Conservation (phyloP, 2,329 filamentous ascomycete species). For the Esteya vermicola region DNA sequence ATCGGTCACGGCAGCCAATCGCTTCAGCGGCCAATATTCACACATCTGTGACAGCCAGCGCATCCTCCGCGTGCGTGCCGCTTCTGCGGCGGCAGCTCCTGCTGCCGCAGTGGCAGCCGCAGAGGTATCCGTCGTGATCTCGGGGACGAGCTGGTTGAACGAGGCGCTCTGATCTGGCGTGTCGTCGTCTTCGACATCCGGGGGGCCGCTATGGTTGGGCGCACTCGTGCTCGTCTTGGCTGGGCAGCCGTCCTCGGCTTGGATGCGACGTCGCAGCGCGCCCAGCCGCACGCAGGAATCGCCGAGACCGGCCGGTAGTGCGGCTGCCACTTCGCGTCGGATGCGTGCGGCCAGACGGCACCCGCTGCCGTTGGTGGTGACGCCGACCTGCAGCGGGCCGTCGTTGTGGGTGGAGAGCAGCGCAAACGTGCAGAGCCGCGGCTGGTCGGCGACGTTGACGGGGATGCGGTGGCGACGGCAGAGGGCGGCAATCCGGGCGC, state of each 20-base stretch:
- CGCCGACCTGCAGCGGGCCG: constrained; percentile 83
- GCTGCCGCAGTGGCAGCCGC: too few species aligned
- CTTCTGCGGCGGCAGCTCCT: constrained; percentile 59
- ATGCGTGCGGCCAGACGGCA: constrained; percentile 89
- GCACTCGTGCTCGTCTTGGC: too few species aligned
- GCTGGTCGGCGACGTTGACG: constrained; percentile 82
- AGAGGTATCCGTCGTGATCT: too few species aligned
- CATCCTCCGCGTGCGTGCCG: constrained; percentile 66
- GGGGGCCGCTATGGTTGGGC: not conserved
- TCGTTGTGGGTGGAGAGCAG: constrained; percentile 80
- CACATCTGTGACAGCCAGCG: constrained; percentile 93
- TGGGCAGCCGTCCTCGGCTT: constrained; percentile 22
- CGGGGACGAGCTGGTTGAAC: constrained; percentile 72
- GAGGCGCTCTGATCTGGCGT: constrained; percentile 60
- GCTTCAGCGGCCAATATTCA: constrained; percentile 91
- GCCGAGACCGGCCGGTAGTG: constrained; percentile 63
- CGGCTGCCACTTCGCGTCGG: constrained; percentile 71
- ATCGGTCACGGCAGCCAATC: constrained; percentile 67
- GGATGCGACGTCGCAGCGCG: constrained; percentile 51
- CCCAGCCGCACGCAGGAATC: constrained; percentile 65
- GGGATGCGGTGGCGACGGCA: constrained; percentile 75
- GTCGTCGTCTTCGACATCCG: constrained; percentile 29
- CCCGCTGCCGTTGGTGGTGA: constrained; percentile 88
- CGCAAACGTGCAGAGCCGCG: constrained; percentile 76
- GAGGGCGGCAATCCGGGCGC: constrained; percentile 53